Evolutionary conservation across 139 green algal species (phyloP), one percentile per base, ranked within the genome.

Genomic region (Chlorella sp.): DNA sequence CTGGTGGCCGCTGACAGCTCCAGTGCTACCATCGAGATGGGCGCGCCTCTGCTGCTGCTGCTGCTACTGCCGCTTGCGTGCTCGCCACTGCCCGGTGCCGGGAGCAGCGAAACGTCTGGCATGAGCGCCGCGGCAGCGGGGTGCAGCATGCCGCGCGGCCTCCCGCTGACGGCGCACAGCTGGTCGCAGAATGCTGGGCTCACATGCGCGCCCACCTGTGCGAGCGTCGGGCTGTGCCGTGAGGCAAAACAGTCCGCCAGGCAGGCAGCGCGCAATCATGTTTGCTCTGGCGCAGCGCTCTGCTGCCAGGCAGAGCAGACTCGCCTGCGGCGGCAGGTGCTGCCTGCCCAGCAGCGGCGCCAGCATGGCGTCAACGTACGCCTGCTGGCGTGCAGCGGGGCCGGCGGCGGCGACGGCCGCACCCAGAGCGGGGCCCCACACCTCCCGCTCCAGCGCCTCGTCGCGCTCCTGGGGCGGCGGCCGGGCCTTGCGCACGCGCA

Each of bases 31-130:
- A 8, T 4, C 29, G n/a, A 71, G 6, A 17, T 11, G 42, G 42
- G 23, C 46, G 62, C 25, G 41, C 9, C 42, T 25, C 19, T 19
- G 5, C 46, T 55, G 46, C 46, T n/a, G n/a, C n/a, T n/a, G n/a
- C n/a, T n/a, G n/a, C n/a, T n/a, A n/a, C n/a, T n/a, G n/a, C n/a
- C n/a, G n/a, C n/a, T n/a, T n/a, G n/a, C n/a, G n/a, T n/a, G n/a
- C n/a, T n/a, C n/a, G n/a, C n/a, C n/a, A 23, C 51, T 38, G 29
- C 35, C 46, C 27, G 23, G 25, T 3, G 33, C 33, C 21, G 21
- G 27, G 38, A 84, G 77, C 21, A 68, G 62, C 0, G 79, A 84
- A 19, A 63, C 76, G 45, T 84, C 67, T 7, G 75, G 76, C 66
- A 84, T 70, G 17, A 84, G 63, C 29, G 11, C 56, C 14, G 71